Percentiles rank a stretch among this genome's conserved stretches.
phyloP scores from a whole-genome alignment of 2,329 filamentous ascomycete genomes.

The Calonectria hawksworthii region DNA sequence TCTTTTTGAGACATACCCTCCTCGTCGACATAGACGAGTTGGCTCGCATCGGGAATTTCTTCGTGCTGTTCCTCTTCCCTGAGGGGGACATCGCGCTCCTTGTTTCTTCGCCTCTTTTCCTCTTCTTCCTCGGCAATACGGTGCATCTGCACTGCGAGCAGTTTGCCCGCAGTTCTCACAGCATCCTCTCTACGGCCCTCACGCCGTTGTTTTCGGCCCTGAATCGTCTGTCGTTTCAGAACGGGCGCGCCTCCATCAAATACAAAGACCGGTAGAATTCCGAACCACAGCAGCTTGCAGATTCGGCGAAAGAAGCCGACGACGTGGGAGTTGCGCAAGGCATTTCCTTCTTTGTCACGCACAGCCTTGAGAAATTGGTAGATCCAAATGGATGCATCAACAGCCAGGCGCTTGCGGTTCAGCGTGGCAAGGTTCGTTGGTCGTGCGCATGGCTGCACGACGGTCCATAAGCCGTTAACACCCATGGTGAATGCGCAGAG shows the following conservation, averaged over 20 bases:
- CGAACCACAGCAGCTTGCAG: conserved; percentile 97
- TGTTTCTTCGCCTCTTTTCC: conserved; percentile 68
- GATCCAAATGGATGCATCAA: conserved; percentile 99
- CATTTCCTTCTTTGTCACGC: conserved; percentile 97
- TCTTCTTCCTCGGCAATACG: conserved; percentile 88
- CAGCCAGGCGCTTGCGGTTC: conserved; percentile 94
- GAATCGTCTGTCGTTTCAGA: conserved; percentile 92
- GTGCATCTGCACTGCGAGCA: conserved; percentile 96
- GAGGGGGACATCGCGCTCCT: conserved; percentile 59
- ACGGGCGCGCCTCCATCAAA: conserved; percentile 96
- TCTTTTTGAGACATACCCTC: conserved; percentile 84
- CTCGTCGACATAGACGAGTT: conserved; percentile 93
- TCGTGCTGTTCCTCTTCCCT: conserved; percentile 69
- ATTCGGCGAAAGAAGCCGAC: conserved; percentile 98
- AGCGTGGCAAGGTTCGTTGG: conserved; percentile 97
- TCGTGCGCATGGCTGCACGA: conserved; percentile 93
- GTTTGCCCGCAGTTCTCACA: conserved; percentile 87
- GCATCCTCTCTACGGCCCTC: conserved; percentile 96
- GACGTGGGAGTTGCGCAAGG: conserved; percentile 93
- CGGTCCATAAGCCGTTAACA: conserved; percentile 97
- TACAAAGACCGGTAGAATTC: conserved; percentile 96
- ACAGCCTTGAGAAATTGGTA: conserved; percentile 99
- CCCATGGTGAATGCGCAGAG: conserved; percentile 74
- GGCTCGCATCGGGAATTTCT: conserved; percentile 73
- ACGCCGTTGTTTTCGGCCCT: conserved; percentile 80